phyloP scores from a whole-genome alignment of 1,284 basidiomycete genomes.

The Sporisorium sorghi region DNA sequence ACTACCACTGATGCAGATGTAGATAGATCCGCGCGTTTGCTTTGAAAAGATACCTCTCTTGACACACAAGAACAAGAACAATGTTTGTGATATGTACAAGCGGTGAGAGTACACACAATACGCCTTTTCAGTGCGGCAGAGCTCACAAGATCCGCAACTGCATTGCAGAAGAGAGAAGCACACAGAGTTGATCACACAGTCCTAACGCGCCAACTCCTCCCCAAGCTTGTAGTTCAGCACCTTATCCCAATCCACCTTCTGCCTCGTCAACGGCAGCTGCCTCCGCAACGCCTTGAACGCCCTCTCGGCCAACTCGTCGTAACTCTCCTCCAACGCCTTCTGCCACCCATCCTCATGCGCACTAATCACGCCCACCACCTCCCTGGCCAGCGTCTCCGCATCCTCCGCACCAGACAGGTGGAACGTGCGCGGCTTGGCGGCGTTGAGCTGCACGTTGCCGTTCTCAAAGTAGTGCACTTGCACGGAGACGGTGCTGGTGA shows the following conservation, averaged over 20 bases:
- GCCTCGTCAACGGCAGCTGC: slow-evolving; percentile 64
- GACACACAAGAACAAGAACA: too few relatives aligned
- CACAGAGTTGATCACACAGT: too few relatives aligned
- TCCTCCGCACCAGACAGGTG: slow-evolving; percentile 24
- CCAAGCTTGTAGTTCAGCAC: slow-evolving; percentile 62
- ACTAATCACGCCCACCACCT: slow-evolving; percentile 45
- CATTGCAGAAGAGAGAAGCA: too few relatives aligned
- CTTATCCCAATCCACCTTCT: slow-evolving; percentile 69
- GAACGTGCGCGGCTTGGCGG: slow-evolving; percentile 30
- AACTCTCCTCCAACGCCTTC: slow-evolving; percentile 37
- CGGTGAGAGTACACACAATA: not conserved
- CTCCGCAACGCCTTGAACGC: slow-evolving; percentile 65
- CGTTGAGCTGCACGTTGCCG: slow-evolving; percentile 67
- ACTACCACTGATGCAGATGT: slow-evolving; percentile 16
- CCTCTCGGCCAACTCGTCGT: slow-evolving; percentile 56
- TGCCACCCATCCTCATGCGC: slow-evolving; percentile 62
- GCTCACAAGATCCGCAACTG: too few relatives aligned
- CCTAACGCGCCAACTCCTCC: slow-evolving; percentile 48
- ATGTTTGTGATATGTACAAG: not conserved
- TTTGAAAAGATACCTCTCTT: slow-evolving; percentile 6
- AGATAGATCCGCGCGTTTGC: too few relatives aligned
- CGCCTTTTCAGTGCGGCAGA: too few relatives aligned
- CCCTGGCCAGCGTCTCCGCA: slow-evolving; percentile 22
- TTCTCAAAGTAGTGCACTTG: slow-evolving; percentile 69
- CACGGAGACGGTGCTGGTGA: slow-evolving; percentile 36